phyloP scores from a whole-genome alignment of 768 basidiomycete genomes.

The Strobilomyces dryophilus region DNA sequence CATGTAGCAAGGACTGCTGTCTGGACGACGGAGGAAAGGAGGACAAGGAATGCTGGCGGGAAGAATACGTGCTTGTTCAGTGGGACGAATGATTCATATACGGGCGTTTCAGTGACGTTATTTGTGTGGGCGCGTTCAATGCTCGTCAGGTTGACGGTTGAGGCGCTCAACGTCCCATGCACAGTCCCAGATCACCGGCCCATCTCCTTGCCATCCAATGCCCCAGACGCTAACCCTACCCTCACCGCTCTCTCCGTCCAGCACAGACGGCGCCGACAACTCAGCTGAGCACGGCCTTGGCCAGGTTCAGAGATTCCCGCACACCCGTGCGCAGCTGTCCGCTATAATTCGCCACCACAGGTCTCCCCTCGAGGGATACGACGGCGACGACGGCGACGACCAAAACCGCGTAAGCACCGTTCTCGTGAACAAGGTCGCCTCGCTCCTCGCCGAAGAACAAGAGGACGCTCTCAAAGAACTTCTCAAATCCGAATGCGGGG shows the following conservation, averaged over 20 bases:
- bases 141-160: constrained; percentile 2
- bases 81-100: constrained; percentile 53
- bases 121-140: constrained; percentile 13
- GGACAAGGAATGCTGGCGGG: constrained; percentile 53
- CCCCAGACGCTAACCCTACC: constrained; percentile 23
- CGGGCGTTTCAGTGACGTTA: constrained; percentile 15
- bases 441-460: constrained; percentile 72
- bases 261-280: constrained; percentile 17
- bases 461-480: constrained; percentile 82
- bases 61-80: constrained; percentile 72
- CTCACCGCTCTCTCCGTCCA: constrained; percentile 7
- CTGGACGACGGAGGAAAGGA: constrained; percentile 38
- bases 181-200: constrained; percentile 15
- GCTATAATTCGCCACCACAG: constrained; percentile 72
- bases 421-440: constrained; percentile 68
- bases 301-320: constrained; percentile 56
- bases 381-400: constrained; percentile 56
- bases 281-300: constrained; percentile 14
- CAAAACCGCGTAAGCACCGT: constrained; percentile 50
- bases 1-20: constrained; percentile 80
- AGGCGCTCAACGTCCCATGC: constrained; percentile 23
- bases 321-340: constrained; percentile 77
- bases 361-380: constrained; percentile 48
- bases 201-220: constrained; percentile 23
- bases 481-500: constrained; percentile 64